These are phyloP conservation scores for Catharanthus roseus DNA, from an alignment of 257 asterid genomes.

Conservation along the genomic window DNA sequence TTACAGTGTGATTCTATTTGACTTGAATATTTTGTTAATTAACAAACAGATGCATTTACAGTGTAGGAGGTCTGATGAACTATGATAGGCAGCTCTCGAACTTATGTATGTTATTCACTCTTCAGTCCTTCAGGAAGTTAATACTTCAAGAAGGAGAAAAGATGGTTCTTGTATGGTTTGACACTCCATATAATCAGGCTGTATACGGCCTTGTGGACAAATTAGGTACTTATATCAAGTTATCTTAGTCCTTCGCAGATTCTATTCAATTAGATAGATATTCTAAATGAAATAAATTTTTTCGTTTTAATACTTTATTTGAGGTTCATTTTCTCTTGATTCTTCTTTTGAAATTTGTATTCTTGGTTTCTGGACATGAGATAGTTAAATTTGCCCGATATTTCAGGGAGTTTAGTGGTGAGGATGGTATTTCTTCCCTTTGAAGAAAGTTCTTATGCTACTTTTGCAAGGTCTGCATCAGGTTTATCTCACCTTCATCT, in stretches of 20 bases:
- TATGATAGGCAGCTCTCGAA: slow-evolving; percentile 65
- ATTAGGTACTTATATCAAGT: slow-evolving; percentile 42
- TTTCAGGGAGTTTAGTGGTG: slow-evolving; percentile 98
- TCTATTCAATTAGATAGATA: not conserved
- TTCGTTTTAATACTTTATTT: not conserved
- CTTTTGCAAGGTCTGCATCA: slow-evolving; percentile 98
- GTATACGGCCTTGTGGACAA: slow-evolving; percentile 95
- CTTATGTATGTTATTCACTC: slow-evolving; percentile 75
- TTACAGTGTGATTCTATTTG: not conserved
- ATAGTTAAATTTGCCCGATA: slow-evolving; percentile 21
- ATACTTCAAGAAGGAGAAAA: slow-evolving; percentile 99
- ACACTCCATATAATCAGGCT: slow-evolving; percentile 97
- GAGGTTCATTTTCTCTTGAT: slow-evolving; percentile 13
- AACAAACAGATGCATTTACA: slow-evolving; percentile 32
- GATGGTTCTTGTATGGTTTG: slow-evolving; percentile 92
- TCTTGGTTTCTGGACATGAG: slow-evolving; percentile 12
- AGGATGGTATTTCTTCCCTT: slow-evolving; percentile 91
- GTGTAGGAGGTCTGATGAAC: slow-evolving; percentile 45
- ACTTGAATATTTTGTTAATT: slow-evolving; percentile 5
- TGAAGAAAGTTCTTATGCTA: slow-evolving; percentile 87
- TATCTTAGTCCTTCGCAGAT: slow-evolving; percentile 7
- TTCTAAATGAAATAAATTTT: slow-evolving; percentile 1
- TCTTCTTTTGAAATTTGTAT: slow-evolving; percentile 5
- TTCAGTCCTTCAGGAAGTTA: slow-evolving; percentile 83
- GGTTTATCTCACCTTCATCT: slow-evolving; percentile 60